Base-by-base conservation (phyloP, 108 stramenopile species). In the Nitzschia sp. region DNA sequence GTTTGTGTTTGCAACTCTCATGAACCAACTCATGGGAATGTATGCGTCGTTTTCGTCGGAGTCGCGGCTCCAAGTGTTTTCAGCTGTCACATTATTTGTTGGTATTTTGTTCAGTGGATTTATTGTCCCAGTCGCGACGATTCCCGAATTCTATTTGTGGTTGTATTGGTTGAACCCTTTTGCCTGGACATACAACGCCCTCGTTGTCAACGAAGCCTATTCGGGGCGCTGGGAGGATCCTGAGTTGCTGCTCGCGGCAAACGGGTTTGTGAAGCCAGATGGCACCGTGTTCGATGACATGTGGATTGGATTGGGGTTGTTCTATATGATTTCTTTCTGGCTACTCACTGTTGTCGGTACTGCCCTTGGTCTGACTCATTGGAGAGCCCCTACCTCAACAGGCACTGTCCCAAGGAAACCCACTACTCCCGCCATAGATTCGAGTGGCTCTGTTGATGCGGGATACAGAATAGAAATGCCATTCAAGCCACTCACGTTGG, bases 241-340 rank as follows among this genome's bases (percentile, higher is more conserved):
- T 8, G 70, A 82, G 15, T 10, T 41, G 37, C 65, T 83, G 15
- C 64, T 88, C 15, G 58, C 46, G 20, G 57, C 76, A 15, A 65
- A 73, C 58, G 86, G 86, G 1, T 85, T 85, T n/a, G 58, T 78
- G 10, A 22, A 29, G 14, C 56, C 48, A 44, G 51, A 79, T 37
- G 75, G 73, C 19, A 41, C 51, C 39, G 51, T 56, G 3, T 85
- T 79, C 54, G 63, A 56, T 8, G 56, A 57, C 34, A 70, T 64
- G 37, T 88, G 86, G 86, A 79, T 88, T 25, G 72, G 66, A 15
- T 88, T 69, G 40, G 73, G 82, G 10, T 81, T 83, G 21, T 68
- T 70, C 3, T 88, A 76, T 51, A 59, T 88, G 55, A 53, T 79
- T 14, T 29, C 65, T 0, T 83, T 70, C 64, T 56, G 72, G 10